Conservation (phyloP, 2,329 filamentous ascomycete genomes). For the Sporothrix brasiliensis region DNA sequence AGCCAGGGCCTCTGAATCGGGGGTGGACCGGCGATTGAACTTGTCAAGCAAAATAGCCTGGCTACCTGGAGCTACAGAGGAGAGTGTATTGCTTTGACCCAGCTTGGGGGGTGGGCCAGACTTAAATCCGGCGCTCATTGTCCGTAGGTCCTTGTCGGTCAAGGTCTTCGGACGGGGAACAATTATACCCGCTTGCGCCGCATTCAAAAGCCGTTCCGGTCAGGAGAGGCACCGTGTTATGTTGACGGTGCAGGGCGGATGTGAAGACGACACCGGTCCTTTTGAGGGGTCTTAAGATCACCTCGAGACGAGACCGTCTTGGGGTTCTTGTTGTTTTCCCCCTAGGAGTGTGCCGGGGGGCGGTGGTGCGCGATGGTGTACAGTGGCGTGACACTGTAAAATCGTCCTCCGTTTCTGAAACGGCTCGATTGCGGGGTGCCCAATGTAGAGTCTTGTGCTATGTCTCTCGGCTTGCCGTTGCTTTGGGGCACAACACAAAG, state of each 20-base stretch:
- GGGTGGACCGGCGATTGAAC: conserved; percentile 79
- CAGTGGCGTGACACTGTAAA: conserved; percentile 30
- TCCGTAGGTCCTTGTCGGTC: conserved; percentile 37
- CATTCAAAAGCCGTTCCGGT: conserved; percentile 31
- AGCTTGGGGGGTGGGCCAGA: conserved; percentile 55
- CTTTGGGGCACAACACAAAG: conserved; percentile 3
- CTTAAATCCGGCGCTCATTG: conserved; percentile 59
- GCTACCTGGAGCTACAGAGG: conserved; percentile 56
- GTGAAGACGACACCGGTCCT: not conserved
- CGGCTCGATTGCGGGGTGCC: conserved; percentile 23
- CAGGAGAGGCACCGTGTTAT: conserved; percentile 17
- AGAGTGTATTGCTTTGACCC: conserved; percentile 49
- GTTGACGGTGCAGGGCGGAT: conserved; percentile 10
- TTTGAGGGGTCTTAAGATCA: not conserved
- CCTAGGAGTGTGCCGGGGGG: not conserved
- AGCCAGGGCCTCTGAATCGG: conserved; percentile 89
- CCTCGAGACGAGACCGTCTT: not conserved
- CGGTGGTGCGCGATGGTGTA: not conserved
- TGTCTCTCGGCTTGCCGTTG: conserved; percentile 21
- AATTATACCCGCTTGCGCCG: conserved; percentile 26
- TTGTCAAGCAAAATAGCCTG: conserved; percentile 73
- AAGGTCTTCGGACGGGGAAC: conserved; percentile 16
- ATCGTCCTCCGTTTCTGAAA: conserved; percentile 29
- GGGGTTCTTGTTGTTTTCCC: not conserved
- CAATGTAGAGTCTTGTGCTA: conserved; percentile 1